phyloP scores from a whole-genome alignment of 1,139 yeast genomes.

The Suhomyces chickasaworum region DNA sequence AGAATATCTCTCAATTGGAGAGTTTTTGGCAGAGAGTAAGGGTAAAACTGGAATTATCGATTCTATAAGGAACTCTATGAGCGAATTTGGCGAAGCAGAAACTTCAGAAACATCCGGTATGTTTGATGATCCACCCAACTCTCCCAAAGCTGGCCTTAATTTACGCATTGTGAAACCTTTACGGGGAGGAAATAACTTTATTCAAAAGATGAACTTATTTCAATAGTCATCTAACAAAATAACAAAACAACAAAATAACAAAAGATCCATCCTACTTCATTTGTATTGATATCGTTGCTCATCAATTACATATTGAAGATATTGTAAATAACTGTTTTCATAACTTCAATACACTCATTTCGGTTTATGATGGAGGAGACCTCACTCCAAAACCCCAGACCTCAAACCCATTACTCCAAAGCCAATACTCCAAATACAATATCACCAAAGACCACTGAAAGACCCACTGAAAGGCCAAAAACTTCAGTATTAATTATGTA shows the following conservation, averaged over 20 bases:
- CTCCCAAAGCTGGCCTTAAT: conserved; percentile 50
- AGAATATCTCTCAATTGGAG: conserved; percentile 20
- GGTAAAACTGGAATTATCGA: conserved; percentile 16
- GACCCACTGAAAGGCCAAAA: too few relatives aligned
- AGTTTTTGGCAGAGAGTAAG: conserved; percentile 20
- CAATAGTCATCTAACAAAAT: conserved; percentile 8
- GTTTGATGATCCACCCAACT: conserved; percentile 25
- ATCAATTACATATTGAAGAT: background rate
- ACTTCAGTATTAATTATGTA: background rate
- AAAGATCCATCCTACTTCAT: background rate
- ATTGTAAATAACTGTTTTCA: background rate
- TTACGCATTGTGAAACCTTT: conserved; percentile 67
- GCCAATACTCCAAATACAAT: too few relatives aligned
- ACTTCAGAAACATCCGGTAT: conserved; percentile 25
- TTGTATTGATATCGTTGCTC: background rate
- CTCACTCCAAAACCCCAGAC: too few relatives aligned
- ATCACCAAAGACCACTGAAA: too few relatives aligned
- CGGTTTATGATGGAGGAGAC: too few relatives aligned
- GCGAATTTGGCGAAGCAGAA: conserved; percentile 14
- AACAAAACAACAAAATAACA: background rate
- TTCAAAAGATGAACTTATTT: conserved; percentile 20
- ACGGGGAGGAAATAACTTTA: conserved; percentile 50
- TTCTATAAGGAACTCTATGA: conserved; percentile 16
- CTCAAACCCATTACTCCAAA: too few relatives aligned
- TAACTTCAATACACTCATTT: background rate